Percentiles rank a stretch among this genome's conserved stretches.
Evolutionary conservation across 768 basidiomycete genomes (phyloP).

Genomic region (Phylloporus arenicola): DNA sequence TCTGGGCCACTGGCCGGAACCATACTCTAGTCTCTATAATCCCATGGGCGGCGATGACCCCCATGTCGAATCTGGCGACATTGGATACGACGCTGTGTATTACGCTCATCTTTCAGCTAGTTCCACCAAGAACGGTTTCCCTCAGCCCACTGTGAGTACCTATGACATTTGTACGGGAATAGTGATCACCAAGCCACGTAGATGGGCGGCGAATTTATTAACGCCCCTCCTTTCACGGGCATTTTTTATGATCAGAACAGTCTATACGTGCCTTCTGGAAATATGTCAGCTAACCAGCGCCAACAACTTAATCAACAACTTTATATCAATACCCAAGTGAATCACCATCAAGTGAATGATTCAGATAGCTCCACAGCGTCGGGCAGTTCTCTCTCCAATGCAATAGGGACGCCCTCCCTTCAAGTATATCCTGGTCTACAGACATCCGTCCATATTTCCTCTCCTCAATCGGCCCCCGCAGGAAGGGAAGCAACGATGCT

Average conservation of each 20-base stretch:
- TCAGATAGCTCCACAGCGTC: constrained; percentile 16
- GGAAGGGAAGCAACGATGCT: constrained; percentile 2
- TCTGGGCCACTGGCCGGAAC: constrained; percentile 2
- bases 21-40: constrained; percentile 1
- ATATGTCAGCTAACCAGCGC: not conserved
- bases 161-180: not conserved
- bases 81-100: not conserved
- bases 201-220: not conserved
- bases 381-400: constrained; percentile 1
- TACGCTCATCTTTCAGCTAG: not conserved
- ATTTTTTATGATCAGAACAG: not conserved
- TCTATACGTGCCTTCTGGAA: not conserved
- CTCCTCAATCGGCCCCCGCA: constrained; percentile 9
- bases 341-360: constrained; percentile 3
- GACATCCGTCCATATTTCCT: constrained; percentile 3
- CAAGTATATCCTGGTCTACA: not conserved
- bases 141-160: constrained; percentile 12
- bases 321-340: constrained; percentile 17
- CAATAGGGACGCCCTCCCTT: constrained; percentile 9
- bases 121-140: not conserved
- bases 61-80: not conserved
- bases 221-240: not conserved
- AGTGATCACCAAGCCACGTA: constrained; percentile 5
- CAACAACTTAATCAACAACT: constrained; percentile 12
- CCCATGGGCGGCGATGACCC: not conserved